A percentile compares a stretch with the other conserved stretches of the same genome.
These are phyloP conservation scores for Farysia itapuensis DNA, from an alignment of 1,284 basidiomycete species.

Conservation along the genomic window DNA sequence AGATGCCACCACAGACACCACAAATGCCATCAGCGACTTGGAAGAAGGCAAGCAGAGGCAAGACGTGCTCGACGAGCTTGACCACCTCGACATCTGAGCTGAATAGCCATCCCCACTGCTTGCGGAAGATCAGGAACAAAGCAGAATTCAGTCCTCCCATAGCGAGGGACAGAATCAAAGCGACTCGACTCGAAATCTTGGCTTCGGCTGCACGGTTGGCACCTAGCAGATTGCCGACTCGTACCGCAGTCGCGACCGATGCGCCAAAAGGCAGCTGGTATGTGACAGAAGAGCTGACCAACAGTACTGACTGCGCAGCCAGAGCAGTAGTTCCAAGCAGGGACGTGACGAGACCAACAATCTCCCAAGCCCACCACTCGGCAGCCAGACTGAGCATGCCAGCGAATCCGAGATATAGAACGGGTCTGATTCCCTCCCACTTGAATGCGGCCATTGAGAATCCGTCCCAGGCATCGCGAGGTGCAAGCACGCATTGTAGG, in stretches of 20 bases:
- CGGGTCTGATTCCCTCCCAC: constrained; percentile 34
- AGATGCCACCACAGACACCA: constrained; percentile 72
- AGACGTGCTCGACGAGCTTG: constrained; percentile 69
- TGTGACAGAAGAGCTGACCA: constrained; percentile 73
- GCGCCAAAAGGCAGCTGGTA: constrained; percentile 84
- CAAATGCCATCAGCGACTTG: constrained; percentile 70
- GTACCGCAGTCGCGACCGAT: constrained; percentile 77
- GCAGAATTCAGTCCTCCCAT: constrained; percentile 63
- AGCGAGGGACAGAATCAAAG: constrained; percentile 39
- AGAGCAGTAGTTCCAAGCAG: constrained; percentile 62
- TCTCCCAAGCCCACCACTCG: constrained; percentile 93
- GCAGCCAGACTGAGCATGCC: constrained; percentile 70
- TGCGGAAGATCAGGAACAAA: constrained; percentile 73
- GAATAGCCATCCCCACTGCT: constrained; percentile 78
- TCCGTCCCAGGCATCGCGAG: constrained; percentile 81
- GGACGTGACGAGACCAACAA: constrained; percentile 62
- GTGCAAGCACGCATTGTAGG: constrained; percentile 64
- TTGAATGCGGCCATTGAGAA: constrained; percentile 63
- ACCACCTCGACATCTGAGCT: constrained; percentile 78
- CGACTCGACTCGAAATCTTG: constrained; percentile 50
- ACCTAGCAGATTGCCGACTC: constrained; percentile 66
- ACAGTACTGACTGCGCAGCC: constrained; percentile 70
- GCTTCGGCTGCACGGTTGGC: constrained; percentile 58
- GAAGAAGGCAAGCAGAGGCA: constrained; percentile 72
- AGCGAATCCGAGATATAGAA: constrained; percentile 44